phyloP scores from a whole-genome alignment of 805 yeast genomes.

The Yarrowia keelungensis region DNA sequence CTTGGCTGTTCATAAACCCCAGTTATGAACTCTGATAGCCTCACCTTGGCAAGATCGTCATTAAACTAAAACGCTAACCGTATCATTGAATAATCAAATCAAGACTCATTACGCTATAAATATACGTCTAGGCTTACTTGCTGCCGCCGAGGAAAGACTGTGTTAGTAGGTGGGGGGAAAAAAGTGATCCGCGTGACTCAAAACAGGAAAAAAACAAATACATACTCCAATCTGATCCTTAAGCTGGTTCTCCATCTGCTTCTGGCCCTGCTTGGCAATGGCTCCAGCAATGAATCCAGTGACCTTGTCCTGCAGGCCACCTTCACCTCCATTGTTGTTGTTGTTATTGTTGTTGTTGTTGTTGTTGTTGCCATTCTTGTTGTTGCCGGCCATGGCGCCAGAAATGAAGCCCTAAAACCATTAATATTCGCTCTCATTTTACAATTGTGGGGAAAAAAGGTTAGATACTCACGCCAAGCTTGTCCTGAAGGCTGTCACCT shows the following conservation, averaged over 20 bases:
- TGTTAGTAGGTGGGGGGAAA: slow-evolving; percentile 5
- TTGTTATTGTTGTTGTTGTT: slow-evolving; percentile 8
- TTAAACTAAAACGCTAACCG: not conserved
- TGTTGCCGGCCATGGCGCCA: slow-evolving; percentile 23
- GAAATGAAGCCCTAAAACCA: slow-evolving; percentile 34
- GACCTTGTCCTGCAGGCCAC: slow-evolving; percentile 35
- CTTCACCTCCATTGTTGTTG: slow-evolving; percentile 10
- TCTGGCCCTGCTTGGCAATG: slow-evolving; percentile 39
- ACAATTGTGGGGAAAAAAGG: not conserved
- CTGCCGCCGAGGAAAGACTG: slow-evolving; percentile 27
- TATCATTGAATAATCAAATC: not conserved
- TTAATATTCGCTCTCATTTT: slow-evolving; percentile 13
- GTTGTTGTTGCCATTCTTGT: slow-evolving; percentile 19
- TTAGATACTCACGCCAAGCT: slow-evolving; percentile 36
- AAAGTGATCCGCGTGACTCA: no score
- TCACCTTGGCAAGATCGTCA: not conserved
- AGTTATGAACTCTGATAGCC: slow-evolving; percentile 4
- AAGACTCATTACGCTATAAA: slow-evolving; percentile 26
- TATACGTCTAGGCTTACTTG: slow-evolving; percentile 23
- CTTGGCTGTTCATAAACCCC: not conserved
- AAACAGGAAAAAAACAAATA: slow-evolving; percentile 2
- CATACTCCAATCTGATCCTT: slow-evolving; percentile 36
- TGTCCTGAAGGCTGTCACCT: slow-evolving; percentile 21
- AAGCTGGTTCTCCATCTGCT: slow-evolving; percentile 31
- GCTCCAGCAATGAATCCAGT: slow-evolving; percentile 37